Conservation (phyloP, 805 yeast genomes). For the Kuraishia borneana region DNA sequence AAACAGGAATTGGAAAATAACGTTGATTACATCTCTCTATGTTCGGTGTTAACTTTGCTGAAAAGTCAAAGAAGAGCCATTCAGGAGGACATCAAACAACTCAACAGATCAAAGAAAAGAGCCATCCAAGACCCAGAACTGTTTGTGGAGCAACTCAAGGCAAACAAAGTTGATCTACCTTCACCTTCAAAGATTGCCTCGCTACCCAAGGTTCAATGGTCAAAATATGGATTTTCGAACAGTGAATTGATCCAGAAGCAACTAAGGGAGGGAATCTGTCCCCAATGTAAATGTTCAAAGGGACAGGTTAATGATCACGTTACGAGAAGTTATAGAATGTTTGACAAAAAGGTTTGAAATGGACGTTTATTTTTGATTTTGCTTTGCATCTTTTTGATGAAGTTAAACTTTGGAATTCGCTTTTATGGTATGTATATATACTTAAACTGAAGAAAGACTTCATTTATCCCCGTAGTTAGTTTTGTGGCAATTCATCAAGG, state of each 20-base stretch:
- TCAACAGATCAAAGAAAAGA: conserved; percentile 3
- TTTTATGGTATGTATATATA: too few species aligned
- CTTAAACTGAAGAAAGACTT: too few species aligned
- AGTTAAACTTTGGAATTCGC: too few species aligned
- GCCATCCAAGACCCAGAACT: conserved; percentile 5
- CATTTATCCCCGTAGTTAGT: too few species aligned
- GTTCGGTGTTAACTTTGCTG: conserved; percentile 7
- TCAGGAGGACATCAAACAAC: conserved; percentile 5
- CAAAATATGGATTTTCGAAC: conserved; percentile 4
- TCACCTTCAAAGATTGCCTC: conserved; percentile 5
- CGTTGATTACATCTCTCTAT: conserved; percentile 8
- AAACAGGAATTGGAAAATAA: conserved; percentile 6
- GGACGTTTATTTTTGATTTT: too few species aligned
- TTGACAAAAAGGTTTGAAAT: too few species aligned
- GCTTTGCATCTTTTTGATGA: too few species aligned
- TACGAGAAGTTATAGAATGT: conserved; percentile 1
- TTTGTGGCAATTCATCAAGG: conserved; percentile 7
- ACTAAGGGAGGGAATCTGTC: conserved; percentile 1
- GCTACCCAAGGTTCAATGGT: conserved; percentile 7
- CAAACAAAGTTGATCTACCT: conserved; percentile 6
- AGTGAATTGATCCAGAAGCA: conserved; percentile 1
- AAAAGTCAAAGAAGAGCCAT: conserved; percentile 6
- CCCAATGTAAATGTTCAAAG: conserved; percentile 1
- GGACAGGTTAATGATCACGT: background rate
- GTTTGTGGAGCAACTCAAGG: conserved; percentile 4